phyloP scores from a whole-genome alignment of 352 stramenopile species.

The Phytophthora multivora region DNA sequence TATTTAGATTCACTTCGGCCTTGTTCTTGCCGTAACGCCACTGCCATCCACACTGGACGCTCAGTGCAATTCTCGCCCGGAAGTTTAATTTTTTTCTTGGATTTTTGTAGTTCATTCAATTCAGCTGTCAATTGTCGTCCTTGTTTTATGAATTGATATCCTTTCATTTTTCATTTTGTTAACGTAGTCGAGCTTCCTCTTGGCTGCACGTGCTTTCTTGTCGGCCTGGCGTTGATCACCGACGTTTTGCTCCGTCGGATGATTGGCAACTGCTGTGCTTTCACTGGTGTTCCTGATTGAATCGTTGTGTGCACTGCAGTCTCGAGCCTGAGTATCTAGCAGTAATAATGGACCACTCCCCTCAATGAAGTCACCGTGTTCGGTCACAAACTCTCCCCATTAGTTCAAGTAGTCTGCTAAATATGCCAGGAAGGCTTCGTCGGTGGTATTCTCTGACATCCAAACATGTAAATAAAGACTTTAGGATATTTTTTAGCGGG shows the following conservation, averaged over 20 bases:
- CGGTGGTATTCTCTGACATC: background rate
- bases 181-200: background rate
- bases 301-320: background rate
- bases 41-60: background rate
- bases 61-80: background rate
- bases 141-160: background rate
- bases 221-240: background rate
- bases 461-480: no score
- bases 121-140: background rate
- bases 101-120: background rate
- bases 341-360: background rate
- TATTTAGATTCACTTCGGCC: background rate
- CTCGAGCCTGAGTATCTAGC: background rate
- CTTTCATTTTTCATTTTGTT: background rate
- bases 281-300: background rate
- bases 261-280: background rate
- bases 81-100: conserved; percentile 2
- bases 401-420: background rate
- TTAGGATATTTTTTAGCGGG: no score
- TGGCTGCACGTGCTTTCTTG: background rate
- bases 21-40: background rate
- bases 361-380: background rate
- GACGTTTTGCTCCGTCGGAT: background rate
- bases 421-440: background rate
- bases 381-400: background rate